Percentiles rank a stretch among this genome's conserved stretches.
These are phyloP conservation scores for Fusarium miscanthi DNA, from an alignment of 2,329 filamentous ascomycete species.

Conservation along the genomic window DNA sequence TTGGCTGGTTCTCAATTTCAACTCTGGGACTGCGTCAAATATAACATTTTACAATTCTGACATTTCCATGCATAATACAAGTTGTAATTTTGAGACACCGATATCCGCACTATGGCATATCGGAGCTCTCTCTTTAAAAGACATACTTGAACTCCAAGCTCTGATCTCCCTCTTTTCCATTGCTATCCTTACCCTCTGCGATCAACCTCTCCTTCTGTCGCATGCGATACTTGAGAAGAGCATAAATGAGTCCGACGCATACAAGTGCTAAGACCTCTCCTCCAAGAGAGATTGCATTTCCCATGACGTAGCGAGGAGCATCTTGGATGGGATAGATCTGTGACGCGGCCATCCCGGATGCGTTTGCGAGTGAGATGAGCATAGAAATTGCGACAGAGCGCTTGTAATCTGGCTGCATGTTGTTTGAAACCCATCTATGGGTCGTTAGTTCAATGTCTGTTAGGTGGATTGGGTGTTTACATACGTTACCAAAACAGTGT, in stretches of 20 bases:
- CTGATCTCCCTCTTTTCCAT: conserved; percentile 31
- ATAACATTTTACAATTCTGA: too few relatives aligned
- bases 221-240: conserved; percentile 44
- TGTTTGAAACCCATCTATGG: conserved; percentile 60
- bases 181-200: conserved; percentile 38
- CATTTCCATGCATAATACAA: too few relatives aligned
- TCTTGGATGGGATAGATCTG: conserved; percentile 54
- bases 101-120: accelerated
- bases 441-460: conserved; percentile 29
- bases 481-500: conserved; percentile 32
- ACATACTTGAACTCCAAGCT: conserved; percentile 36
- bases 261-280: conserved; percentile 43
- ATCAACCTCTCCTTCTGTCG: conserved; percentile 41
- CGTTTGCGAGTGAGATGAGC: conserved; percentile 60
- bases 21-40: too few relatives aligned
- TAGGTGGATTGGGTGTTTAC: not conserved
- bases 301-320: conserved; percentile 45
- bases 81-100: too few relatives aligned
- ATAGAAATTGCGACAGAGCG: conserved; percentile 59
- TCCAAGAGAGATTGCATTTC: conserved; percentile 46
- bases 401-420: conserved; percentile 59
- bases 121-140: conserved; percentile 35
- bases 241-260: conserved; percentile 43
- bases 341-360: conserved; percentile 59
- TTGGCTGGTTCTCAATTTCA: too few relatives aligned